Evolutionary conservation across 352 stramenopile species (phyloP).

Genomic region (Phytophthora crassamura): DNA sequence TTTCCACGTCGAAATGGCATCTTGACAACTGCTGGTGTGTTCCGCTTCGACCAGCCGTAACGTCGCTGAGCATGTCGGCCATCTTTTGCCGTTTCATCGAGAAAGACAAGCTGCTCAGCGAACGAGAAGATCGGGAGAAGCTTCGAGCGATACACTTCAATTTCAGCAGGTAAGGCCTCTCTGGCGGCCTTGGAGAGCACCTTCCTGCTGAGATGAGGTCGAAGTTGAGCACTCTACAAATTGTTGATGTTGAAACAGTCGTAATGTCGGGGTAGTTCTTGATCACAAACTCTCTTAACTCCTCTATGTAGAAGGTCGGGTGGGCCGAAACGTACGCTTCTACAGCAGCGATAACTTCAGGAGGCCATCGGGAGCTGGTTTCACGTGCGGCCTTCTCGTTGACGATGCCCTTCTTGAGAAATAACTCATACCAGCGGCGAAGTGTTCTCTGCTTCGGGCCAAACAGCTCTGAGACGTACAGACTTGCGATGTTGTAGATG

Average conservation of each 20-base stretch:
- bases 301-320: too few relatives aligned
- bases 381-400: not conserved
- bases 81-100: too few relatives aligned
- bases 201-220: constrained; percentile 3
- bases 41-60: not conserved
- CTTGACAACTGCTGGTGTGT: not conserved
- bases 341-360: not conserved
- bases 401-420: too few relatives aligned
- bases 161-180: constrained; percentile 7
- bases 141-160: constrained; percentile 3
- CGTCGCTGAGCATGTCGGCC: too few relatives aligned
- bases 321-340: not conserved
- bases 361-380: not conserved
- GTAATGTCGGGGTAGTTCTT: too few relatives aligned
- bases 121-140: constrained; percentile 4
- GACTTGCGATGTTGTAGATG: not conserved
- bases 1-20: not conserved
- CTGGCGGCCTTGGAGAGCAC: not conserved
- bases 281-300: too few relatives aligned
- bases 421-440: not conserved
- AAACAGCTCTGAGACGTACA: not conserved
- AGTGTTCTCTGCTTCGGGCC: not conserved
- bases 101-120: constrained; percentile 8
- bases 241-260: constrained; percentile 1
- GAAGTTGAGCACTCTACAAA: constrained; percentile 4